These are phyloP conservation scores for Boletus huronensis DNA, from an alignment of 768 basidiomycete genomes.

Conservation along the genomic window DNA sequence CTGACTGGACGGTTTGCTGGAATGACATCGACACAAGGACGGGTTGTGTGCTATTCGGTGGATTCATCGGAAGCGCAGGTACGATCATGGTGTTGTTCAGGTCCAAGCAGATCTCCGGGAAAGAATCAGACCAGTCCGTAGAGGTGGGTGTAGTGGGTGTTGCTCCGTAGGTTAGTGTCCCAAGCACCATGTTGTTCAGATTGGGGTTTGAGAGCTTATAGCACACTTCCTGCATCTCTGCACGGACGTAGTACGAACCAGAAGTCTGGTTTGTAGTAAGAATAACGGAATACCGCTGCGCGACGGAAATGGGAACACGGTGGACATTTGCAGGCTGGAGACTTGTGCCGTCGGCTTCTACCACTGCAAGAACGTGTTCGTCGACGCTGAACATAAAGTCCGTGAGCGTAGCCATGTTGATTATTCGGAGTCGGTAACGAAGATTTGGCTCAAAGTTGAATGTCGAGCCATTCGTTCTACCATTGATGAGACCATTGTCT, in stretches of 20 bases:
- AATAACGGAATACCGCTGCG: conserved; percentile 51
- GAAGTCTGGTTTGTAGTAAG: conserved; percentile 38
- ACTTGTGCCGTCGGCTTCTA: conserved; percentile 48
- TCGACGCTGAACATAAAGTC: conserved; percentile 45
- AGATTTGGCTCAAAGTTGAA: conserved; percentile 34
- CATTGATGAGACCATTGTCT: conserved; percentile 37
- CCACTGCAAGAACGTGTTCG: conserved; percentile 41
- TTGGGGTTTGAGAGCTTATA: conserved; percentile 31
- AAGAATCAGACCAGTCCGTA: conserved; percentile 26
- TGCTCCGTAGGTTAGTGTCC: conserved; percentile 28
- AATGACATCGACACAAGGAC: conserved; percentile 22
- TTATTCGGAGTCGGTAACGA: conserved; percentile 45
- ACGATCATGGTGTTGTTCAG: conserved; percentile 31
- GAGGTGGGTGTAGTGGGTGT: conserved; percentile 22
- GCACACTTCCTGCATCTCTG: conserved; percentile 33
- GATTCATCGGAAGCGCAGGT: conserved; percentile 22
- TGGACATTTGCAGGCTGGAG: conserved; percentile 38
- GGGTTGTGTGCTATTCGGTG: conserved; percentile 26
- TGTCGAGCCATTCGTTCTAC: conserved; percentile 22
- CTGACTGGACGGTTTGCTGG: conserved; percentile 25
- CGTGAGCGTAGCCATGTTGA: conserved; percentile 48
- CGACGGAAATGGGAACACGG: conserved; percentile 40
- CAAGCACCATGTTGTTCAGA: conserved; percentile 30
- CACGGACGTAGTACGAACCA: conserved; percentile 37
- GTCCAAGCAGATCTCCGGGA: conserved; percentile 24